Evolutionary conservation across 108 stramenopile genomes (phyloP).

Genomic region (Cylindrotheca closterium): DNA sequence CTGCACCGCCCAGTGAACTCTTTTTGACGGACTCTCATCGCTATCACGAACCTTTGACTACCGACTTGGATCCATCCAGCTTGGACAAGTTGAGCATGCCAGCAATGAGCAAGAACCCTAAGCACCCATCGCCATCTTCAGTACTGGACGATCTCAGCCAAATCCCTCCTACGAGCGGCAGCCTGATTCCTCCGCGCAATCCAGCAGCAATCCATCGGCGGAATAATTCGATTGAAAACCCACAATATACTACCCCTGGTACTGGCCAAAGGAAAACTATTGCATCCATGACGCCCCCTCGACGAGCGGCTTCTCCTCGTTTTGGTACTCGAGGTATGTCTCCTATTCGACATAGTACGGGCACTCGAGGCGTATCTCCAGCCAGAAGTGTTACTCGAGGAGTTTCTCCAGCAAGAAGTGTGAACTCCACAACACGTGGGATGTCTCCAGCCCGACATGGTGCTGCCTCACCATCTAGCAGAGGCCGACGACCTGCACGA

Average conservation of each 20-base stretch:
- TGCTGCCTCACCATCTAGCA: neutral
- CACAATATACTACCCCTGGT: neutral
- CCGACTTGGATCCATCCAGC: conserved; percentile 1
- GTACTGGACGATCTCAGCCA: conserved; percentile 3
- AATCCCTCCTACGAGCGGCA: conserved; percentile 8
- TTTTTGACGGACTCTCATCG: neutral
- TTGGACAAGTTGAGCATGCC: conserved; percentile 25
- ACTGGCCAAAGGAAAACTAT: neutral
- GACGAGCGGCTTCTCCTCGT: too few relatives aligned
- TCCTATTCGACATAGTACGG: neutral
- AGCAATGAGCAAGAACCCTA: conserved; percentile 7
- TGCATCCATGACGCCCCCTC: neutral
- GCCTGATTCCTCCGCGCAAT: neutral
- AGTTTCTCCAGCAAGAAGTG: neutral
- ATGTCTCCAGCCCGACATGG: neutral
- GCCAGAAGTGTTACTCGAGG: neutral
- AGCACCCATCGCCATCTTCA: conserved; percentile 15
- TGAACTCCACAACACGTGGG: neutral
- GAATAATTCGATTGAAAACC: neutral
- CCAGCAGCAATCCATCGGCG: neutral
- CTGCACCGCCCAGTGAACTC: neutral
- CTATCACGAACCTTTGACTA: neutral
- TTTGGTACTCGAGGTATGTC: neutral
- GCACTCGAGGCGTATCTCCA: neutral
- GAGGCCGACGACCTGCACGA: neutral